A percentile compares a stretch with the other conserved stretches of the same genome.
phyloP scores from a whole-genome alignment of 129 eudicot genomes.

The Centrapalus pauciflorus region DNA sequence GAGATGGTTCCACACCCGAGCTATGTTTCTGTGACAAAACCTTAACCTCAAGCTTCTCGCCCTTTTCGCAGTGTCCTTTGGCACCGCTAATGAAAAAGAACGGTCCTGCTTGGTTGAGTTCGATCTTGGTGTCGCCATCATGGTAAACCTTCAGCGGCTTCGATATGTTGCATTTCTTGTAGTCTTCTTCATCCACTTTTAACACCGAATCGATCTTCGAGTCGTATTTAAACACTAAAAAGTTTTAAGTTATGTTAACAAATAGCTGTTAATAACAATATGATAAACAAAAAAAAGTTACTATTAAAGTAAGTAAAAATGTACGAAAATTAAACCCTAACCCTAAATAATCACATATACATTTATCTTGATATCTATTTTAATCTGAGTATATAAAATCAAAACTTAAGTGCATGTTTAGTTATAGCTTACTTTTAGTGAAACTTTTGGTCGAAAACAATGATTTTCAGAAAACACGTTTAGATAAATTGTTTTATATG shows the following conservation, averaged over 20 bases:
- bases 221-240: slow-evolving; percentile 43
- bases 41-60: slow-evolving; percentile 49
- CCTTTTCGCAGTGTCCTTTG: slow-evolving; percentile 52
- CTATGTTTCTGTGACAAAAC: slow-evolving; percentile 40
- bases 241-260: background rate
- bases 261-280: no score
- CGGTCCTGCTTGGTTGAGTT: slow-evolving; percentile 37
- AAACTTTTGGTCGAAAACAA: no score
- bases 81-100: slow-evolving; percentile 72
- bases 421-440: no score
- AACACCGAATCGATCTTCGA: slow-evolving; percentile 47
- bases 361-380: no score
- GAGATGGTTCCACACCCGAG: background rate
- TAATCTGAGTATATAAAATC: background rate
- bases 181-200: slow-evolving; percentile 42
- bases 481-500: no score
- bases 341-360: no score
- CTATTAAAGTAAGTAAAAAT: no score
- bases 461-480: no score
- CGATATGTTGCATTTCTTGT: slow-evolving; percentile 33
- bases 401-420: no score
- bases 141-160: slow-evolving; percentile 40
- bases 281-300: no score
- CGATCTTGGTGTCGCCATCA: slow-evolving; percentile 37
- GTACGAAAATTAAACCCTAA: no score